Conservation (phyloP, 768 basidiomycete genomes). For the Amanita pseudoporphyria region DNA sequence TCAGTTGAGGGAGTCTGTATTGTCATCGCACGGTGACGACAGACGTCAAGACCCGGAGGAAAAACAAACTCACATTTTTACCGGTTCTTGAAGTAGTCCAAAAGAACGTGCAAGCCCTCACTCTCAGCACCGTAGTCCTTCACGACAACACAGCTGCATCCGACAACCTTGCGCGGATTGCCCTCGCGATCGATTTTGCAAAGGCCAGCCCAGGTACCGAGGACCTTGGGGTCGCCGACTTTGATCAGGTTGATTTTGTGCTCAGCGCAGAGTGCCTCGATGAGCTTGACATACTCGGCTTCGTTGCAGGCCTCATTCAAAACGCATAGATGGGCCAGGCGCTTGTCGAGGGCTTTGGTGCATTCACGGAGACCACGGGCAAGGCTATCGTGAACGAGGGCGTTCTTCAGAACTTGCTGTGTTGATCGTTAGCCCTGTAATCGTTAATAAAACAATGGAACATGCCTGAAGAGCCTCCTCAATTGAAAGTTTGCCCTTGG, state of each 20-base stretch:
- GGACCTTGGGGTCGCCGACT: slow-evolving; percentile 94
- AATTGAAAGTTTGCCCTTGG: slow-evolving; percentile 92
- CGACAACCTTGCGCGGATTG: slow-evolving; percentile 93
- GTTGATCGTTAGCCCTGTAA: slow-evolving; percentile 10
- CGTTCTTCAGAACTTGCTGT: slow-evolving; percentile 98
- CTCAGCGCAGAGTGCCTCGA: slow-evolving; percentile 97
- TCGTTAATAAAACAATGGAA: not conserved
- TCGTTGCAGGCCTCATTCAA: slow-evolving; percentile 99
- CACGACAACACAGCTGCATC: slow-evolving; percentile 91
- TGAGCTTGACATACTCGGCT: slow-evolving; percentile 99
- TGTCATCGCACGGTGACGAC: slow-evolving; percentile 49
- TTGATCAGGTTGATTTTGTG: slow-evolving; percentile 99
- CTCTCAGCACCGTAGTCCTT: slow-evolving; percentile 96
- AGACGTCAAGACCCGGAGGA: slow-evolving; percentile 8
- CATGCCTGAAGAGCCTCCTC: slow-evolving; percentile 88
- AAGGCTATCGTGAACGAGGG: slow-evolving; percentile 96
- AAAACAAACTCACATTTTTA: slow-evolving; percentile 32
- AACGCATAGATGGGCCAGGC: slow-evolving; percentile 96
- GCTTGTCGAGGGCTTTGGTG: slow-evolving; percentile 97
- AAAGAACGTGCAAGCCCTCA: slow-evolving; percentile 88
- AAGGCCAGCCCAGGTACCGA: slow-evolving; percentile 97
- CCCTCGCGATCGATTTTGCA: slow-evolving; percentile 99
- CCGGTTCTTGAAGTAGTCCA: slow-evolving; percentile 96
- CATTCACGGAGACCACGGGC: slow-evolving; percentile 96
- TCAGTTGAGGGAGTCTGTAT: slow-evolving; percentile 92